Base-by-base conservation (phyloP, 192 early-diverging fungal genomes). In the Coemansia sp. region DNA sequence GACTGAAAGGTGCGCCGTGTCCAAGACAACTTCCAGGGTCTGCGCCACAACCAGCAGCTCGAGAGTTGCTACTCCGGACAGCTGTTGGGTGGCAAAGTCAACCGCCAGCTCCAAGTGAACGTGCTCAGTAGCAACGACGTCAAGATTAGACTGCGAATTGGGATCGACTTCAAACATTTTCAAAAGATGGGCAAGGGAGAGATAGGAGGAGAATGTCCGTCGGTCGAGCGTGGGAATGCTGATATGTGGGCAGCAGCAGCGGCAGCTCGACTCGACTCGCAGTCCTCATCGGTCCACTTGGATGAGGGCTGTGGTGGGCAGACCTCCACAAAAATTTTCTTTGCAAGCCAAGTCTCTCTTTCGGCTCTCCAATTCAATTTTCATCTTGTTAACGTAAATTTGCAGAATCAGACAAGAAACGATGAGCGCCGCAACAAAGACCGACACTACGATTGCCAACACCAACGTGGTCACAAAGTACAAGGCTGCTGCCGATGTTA, bases 401-500 rank as follows among this genome's bases (percentile, higher is more conserved):
- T 20, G 26, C 52, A 13, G 28, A 55, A 31, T 16, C 52, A 55
- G 52, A 26, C 52, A 55, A 55, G 52, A 55, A 55, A 70, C 65
- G 62, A 81, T 72, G 70, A 76, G 66, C 67, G 28, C 70, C 25
- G 36, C 62, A 12, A 62, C 75, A 26, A 76, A 68, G 39, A 43
- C 68, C 31, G 59, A 77, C 73, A 86, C 77, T 74, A 85, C 85
- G 65, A 86, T 94, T 59, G 83, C 85, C 59, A 88, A 93, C 83
- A 72, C 85, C 33, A 83, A 82, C 66, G 92, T 95, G 28, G 83
- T 96, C 69, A 90, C 86, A 67, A 95, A 95, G 85, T 98, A 96
- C 89, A 91, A 91, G 86, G 88, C 90, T 41, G 93, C 94, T 31
- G 94, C 94, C 43, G 90, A 91, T 20, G 92, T 96, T 66, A 84